phyloP scores from a whole-genome alignment of 768 basidiomycete species.

The Saitozyma podzolica region DNA sequence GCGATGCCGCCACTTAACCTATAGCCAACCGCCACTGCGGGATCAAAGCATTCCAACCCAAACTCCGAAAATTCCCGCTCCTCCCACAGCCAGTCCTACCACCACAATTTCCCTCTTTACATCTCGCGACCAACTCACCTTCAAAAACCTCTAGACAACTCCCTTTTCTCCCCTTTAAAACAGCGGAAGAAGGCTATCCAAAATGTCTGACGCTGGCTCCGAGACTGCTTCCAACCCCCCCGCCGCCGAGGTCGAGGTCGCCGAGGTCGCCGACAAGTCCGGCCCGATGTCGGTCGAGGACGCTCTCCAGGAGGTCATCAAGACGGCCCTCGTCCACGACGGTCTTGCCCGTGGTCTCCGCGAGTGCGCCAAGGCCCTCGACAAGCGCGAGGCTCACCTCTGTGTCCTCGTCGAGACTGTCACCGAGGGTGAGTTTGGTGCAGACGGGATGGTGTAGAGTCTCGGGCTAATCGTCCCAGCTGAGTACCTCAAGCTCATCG shows the following conservation, averaged over 20 bases:
- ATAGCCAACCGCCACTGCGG: slow-evolving; percentile 9
- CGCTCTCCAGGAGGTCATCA: slow-evolving; percentile 84
- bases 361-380: slow-evolving; percentile 95
- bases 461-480: slow-evolving; percentile 55
- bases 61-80: slow-evolving; percentile 33
- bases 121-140: slow-evolving; percentile 2
- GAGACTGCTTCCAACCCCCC: slow-evolving; percentile 52
- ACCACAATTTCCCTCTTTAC: slow-evolving; percentile 2
- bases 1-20: too few species aligned
- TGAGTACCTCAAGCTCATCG: slow-evolving; percentile 99
- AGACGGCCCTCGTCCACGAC: slow-evolving; percentile 97
- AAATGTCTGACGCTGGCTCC: slow-evolving; percentile 54
- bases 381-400: slow-evolving; percentile 97
- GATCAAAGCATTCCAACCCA: not conserved
- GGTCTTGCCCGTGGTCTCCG: slow-evolving; percentile 97
- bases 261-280: slow-evolving; percentile 77
- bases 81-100: not conserved
- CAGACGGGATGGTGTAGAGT: not conserved
- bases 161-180: slow-evolving; percentile 16
- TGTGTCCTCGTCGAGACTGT: slow-evolving; percentile 99
- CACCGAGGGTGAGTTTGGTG: slow-evolving; percentile 65
- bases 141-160: slow-evolving; percentile 3
- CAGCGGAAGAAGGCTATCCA: slow-evolving; percentile 50
- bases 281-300: slow-evolving; percentile 96
- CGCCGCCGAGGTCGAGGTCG: slow-evolving; percentile 59